Evolutionary conservation across 2,329 filamentous ascomycete species (phyloP), one percentile per base, ranked within the genome.

Genomic region (Colletotrichum falcatum): DNA sequence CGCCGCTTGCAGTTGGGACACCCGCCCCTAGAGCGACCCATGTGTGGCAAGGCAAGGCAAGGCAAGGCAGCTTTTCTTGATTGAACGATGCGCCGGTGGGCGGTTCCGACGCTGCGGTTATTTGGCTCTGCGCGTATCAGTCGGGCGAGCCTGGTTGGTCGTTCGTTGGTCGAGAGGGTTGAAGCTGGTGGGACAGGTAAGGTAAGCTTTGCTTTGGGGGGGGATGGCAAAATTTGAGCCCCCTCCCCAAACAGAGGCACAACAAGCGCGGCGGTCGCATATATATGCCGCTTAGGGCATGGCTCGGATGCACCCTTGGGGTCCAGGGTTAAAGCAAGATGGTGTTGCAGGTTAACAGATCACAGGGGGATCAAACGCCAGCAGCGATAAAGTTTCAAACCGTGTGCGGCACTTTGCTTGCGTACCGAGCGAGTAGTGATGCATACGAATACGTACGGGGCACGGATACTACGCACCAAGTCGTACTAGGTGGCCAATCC

Each of bases 1-100:
- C 71, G 60, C 16, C 71, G 68, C 56, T 71, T 73, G 64, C 71
- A 73, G 30, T 73, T 71, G 55, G 60, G 63, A 55, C 71, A 73
- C n/a, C 68, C 71, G 56, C 68, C 61, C 61, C 71, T 63, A n/a
- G 71, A 71, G 23, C 71, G 68, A 39, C 49, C 68, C 71, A 73
- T 73, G 28, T 7, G 42, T 62, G 28, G 49, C 42, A 26, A n/a
- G n/a, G n/a, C n/a, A n/a, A n/a, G n/a, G n/a, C n/a, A n/a, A n/a
- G n/a, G n/a, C n/a, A n/a, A n/a, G n/a, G n/a, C n/a, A n/a, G n/a
- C n/a, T n/a, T n/a, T n/a, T n/a, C n/a, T n/a, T n/a, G n/a, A n/a
- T n/a, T n/a, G n/a, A n/a, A n/a, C n/a, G n/a, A n/a, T n/a, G n/a
- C n/a, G n/a, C n/a, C n/a, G n/a, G n/a, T n/a, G n/a, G n/a, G 6